A percentile compares a stretch with the other conserved stretches of the same genome.
phyloP scores from a whole-genome alignment of 78 protist genomes.

The slime mould (Dictyostelium discoideum) region dicty_2.7 NC_007090.3:2817001-2817500 shows the following conservation, averaged over 20 bases:
- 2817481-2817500: background rate
- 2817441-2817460: constrained; percentile 8
- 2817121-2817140: background rate
- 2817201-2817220: background rate
- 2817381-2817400: constrained; percentile 79
- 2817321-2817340: constrained; percentile 35
- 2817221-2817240: background rate
- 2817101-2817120: constrained; percentile 15
- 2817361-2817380: constrained; percentile 66
- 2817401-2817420: constrained; percentile 77
- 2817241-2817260: constrained; percentile 16
- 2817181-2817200: constrained; percentile 37
- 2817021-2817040: background rate
- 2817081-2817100: constrained; percentile 45
- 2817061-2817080: constrained; percentile 31
- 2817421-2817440: constrained; percentile 59
- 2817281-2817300: constrained; percentile 15
- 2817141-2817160: constrained; percentile 3
- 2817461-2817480: constrained; percentile 12
- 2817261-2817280: constrained; percentile 19
- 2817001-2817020: background rate
- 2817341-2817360: constrained; percentile 77
- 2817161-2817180: constrained; percentile 48
- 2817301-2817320: background rate
- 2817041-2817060: constrained; percentile 7